Conservation (phyloP, 148 eudicot genomes). For the Camellia japonica region DNA sequence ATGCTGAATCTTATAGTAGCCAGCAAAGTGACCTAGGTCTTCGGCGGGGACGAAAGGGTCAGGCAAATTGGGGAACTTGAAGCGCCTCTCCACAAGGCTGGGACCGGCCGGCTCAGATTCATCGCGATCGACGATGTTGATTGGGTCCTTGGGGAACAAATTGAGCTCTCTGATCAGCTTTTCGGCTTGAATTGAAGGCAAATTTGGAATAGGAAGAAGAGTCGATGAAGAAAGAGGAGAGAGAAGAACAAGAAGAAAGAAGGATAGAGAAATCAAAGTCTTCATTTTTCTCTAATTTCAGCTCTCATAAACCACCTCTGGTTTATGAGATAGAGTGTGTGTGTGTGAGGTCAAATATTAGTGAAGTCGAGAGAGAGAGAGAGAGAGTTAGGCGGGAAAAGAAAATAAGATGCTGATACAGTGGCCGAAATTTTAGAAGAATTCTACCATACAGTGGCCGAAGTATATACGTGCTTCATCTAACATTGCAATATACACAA, state of each 20-base stretch:
- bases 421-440: too few relatives aligned
- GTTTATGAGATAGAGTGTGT: background rate
- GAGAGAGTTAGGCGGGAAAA: too few relatives aligned
- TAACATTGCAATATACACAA: too few relatives aligned
- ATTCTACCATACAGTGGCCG: too few relatives aligned
- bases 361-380: too few relatives aligned
- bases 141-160: constrained; percentile 55
- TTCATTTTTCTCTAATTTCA: constrained; percentile 20
- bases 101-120: constrained; percentile 15
- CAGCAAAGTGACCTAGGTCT: constrained; percentile 86
- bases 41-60: constrained; percentile 48
- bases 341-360: too few relatives aligned
- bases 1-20: constrained; percentile 67
- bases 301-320: background rate
- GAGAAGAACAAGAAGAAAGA: constrained; percentile 14
- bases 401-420: too few relatives aligned
- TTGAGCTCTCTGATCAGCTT: constrained; percentile 63
- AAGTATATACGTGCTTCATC: too few relatives aligned
- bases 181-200: constrained; percentile 35
- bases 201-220: constrained; percentile 17
- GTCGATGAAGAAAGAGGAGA: constrained; percentile 26
- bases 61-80: constrained; percentile 56
- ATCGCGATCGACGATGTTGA: constrained; percentile 43
- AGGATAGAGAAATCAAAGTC: background rate
- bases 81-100: constrained; percentile 55